Conservation (phyloP, 257 asterid genomes). For the Penstemon newberryi region DNA sequence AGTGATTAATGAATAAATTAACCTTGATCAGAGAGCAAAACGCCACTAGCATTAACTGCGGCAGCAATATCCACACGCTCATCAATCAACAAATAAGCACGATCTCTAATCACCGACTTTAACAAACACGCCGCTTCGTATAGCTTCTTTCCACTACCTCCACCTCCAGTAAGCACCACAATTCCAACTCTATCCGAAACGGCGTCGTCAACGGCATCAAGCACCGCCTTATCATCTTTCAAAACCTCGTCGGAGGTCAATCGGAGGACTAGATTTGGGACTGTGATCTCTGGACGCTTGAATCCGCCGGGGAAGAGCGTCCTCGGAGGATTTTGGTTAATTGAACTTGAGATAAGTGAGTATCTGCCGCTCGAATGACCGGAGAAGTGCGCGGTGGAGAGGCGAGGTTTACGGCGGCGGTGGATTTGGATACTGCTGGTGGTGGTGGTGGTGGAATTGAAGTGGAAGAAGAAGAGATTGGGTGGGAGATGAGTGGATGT, state of each 20-base stretch:
- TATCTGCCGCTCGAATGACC: constrained; percentile 18
- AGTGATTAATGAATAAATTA: background rate
- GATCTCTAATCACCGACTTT: constrained; percentile 70
- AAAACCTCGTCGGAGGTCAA: constrained; percentile 58
- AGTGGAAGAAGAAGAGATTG: constrained; percentile 33
- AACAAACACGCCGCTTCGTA: constrained; percentile 86
- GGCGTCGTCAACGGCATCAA: constrained; percentile 62
- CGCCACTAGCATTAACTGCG: constrained; percentile 86
- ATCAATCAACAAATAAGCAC: constrained; percentile 83
- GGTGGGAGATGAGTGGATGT: constrained; percentile 35
- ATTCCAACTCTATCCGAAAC: constrained; percentile 69
- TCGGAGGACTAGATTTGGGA: constrained; percentile 66
- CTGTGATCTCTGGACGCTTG: constrained; percentile 92
- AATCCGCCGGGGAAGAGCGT: constrained; percentile 86
- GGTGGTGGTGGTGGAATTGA: constrained; percentile 20
- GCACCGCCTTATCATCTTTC: constrained; percentile 40
- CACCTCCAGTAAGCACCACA: constrained; percentile 70
- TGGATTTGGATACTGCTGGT: constrained; percentile 9
- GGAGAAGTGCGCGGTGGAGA: constrained; percentile 25
- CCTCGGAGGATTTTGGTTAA: constrained; percentile 53
- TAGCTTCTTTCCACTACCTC: constrained; percentile 62
- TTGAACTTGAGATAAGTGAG: constrained; percentile 36
- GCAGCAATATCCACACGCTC: constrained; percentile 91
- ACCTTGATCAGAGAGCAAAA: constrained; percentile 95
- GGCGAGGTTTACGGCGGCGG: constrained; percentile 15